These are phyloP conservation scores for Kuraishia ogatae DNA, from an alignment of 805 yeast genomes.

Conservation along the genomic window DNA sequence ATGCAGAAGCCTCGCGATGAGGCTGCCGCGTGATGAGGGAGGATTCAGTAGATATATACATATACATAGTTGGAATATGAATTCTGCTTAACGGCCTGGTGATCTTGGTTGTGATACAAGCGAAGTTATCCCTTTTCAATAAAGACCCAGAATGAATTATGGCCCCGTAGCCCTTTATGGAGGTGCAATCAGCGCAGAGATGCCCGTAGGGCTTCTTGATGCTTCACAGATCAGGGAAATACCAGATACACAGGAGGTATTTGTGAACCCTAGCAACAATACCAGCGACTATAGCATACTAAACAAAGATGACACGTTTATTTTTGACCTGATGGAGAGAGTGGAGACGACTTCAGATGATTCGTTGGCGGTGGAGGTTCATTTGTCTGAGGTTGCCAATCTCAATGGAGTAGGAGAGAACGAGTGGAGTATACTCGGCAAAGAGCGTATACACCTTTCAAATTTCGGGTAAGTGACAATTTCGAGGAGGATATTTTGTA, in stretches of 20 bases:
- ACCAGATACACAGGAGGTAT: conserved; percentile 94
- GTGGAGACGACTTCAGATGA: conserved; percentile 29
- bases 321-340: conserved; percentile 56
- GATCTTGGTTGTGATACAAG: neutral
- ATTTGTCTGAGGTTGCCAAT: conserved; percentile 45
- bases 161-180: conserved; percentile 51
- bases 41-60: neutral
- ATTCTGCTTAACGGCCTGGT: neutral
- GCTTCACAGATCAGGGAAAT: conserved; percentile 74
- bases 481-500: neutral
- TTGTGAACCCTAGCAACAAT: conserved; percentile 32
- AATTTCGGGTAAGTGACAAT: conserved; percentile 6
- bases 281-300: conserved; percentile 15
- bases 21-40: neutral
- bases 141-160: neutral
- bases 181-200: conserved; percentile 58
- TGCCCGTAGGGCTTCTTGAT: conserved; percentile 62
- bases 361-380: conserved; percentile 36
- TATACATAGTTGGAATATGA: neutral
- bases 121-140: too few relatives aligned
- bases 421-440: conserved; percentile 24
- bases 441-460: conserved; percentile 2
- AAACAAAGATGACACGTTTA: conserved; percentile 42
- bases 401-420: conserved; percentile 27
- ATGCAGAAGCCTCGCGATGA: neutral